A percentile compares a stretch with the other conserved stretches of the same genome.
Evolutionary conservation across 1,284 basidiomycete species (phyloP).

Genomic region (Microbotryum lychnidis-dioicae): DNA sequence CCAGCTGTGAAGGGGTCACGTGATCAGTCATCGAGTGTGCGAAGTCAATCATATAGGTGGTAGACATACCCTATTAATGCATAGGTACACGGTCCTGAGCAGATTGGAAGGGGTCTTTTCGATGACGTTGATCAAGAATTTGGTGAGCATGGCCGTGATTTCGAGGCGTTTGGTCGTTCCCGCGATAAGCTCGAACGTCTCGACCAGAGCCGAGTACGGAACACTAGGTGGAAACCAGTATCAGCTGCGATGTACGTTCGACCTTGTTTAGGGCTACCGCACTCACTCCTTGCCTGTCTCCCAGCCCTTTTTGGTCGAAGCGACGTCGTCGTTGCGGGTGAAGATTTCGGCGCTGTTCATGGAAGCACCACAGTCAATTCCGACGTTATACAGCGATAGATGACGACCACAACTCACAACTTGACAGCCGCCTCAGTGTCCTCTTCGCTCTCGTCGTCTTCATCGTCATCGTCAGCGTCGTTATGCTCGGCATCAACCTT

Average conservation of each 20-base stretch:
- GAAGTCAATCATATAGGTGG: not conserved
- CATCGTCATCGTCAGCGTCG: constrained; percentile 39
- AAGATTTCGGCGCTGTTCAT: constrained; percentile 57
- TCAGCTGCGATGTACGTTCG: not conserved
- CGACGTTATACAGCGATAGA: not conserved
- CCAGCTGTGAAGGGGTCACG: constrained; percentile 50
- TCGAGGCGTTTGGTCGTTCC: constrained; percentile 92
- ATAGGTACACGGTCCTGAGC: constrained; percentile 85
- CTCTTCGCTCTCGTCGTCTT: constrained; percentile 44
- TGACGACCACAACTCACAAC: constrained; percentile 30
- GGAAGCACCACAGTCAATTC: constrained; percentile 8
- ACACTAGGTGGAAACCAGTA: constrained; percentile 51
- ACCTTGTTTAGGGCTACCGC: not conserved
- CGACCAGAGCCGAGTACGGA: constrained; percentile 84
- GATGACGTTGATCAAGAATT: constrained; percentile 83
- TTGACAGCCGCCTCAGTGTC: constrained; percentile 40
- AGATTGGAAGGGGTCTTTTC: constrained; percentile 67
- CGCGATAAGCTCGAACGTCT: constrained; percentile 83
- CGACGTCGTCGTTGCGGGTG: constrained; percentile 45
- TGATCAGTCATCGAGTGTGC: too few relatives aligned
- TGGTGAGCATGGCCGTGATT: constrained; percentile 80
- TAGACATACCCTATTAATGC: constrained; percentile 78
- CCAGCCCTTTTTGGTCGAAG: constrained; percentile 53
- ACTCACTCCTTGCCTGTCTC: constrained; percentile 72
- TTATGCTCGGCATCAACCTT: constrained; percentile 26